phyloP scores from a whole-genome alignment of 2,329 filamentous ascomycete species.

The Claviceps quebecensis region DNA sequence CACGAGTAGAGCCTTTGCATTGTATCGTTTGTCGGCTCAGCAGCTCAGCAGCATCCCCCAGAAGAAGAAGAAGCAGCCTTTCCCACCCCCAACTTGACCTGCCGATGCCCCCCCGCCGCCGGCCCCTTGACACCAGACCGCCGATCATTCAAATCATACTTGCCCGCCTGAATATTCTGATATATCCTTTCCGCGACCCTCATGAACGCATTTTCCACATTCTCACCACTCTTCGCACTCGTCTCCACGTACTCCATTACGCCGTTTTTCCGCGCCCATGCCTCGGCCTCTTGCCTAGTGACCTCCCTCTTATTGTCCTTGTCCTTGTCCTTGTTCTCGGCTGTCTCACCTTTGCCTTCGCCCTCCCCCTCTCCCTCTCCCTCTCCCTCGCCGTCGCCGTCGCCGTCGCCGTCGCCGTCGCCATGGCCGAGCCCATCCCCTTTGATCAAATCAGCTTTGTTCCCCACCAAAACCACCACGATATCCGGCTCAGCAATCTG shows the following conservation, averaged over 20 bases:
- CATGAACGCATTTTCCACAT: slow-evolving; percentile 85
- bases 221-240: slow-evolving; percentile 86
- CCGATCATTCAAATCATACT: slow-evolving; percentile 87
- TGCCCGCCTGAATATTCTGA: slow-evolving; percentile 88
- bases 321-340: slow-evolving; percentile 16
- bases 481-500: slow-evolving; percentile 95
- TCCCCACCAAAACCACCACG: slow-evolving; percentile 86
- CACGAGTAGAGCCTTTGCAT: neutral
- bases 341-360: too few relatives aligned
- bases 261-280: slow-evolving; percentile 76
- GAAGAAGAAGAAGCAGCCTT: slow-evolving; percentile 23
- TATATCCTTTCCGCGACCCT: slow-evolving; percentile 92
- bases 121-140: slow-evolving; percentile 79
- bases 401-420: neutral
- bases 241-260: slow-evolving; percentile 94
- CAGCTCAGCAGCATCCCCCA: slow-evolving; percentile 35
- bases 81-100: slow-evolving; percentile 31
- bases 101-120: slow-evolving; percentile 31
- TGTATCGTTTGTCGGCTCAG: neutral
- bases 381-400: slow-evolving; percentile 14
- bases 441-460: slow-evolving; percentile 67
- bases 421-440: neutral
- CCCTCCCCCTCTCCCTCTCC: too few relatives aligned
- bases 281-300: slow-evolving; percentile 67
- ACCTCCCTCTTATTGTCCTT: slow-evolving; percentile 60